phyloP scores from a whole-genome alignment of 768 basidiomycete species.

The Amanita exitialis region DNA sequence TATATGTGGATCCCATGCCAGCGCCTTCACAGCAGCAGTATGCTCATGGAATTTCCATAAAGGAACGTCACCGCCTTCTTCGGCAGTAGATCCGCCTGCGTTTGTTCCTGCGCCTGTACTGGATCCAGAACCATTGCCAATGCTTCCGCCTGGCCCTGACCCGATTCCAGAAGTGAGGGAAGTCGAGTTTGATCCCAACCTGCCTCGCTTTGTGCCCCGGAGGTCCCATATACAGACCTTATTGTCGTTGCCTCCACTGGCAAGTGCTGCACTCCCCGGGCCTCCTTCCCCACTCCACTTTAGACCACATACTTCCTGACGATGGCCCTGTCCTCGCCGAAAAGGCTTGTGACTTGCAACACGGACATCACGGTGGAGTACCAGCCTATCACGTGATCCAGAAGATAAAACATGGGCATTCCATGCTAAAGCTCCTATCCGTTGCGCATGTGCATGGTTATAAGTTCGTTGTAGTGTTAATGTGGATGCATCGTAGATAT shows the following conservation, averaged over 20 bases:
- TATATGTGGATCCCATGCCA: slow-evolving; percentile 97
- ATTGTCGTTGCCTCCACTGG: slow-evolving; percentile 97
- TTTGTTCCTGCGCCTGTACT: background rate
- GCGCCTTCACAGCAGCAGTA: slow-evolving; percentile 93
- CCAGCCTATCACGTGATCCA: slow-evolving; percentile 83
- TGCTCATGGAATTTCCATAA: slow-evolving; percentile 96
- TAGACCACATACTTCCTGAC: slow-evolving; percentile 94
- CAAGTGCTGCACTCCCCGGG: slow-evolving; percentile 45
- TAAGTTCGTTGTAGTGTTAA: slow-evolving; percentile 74
- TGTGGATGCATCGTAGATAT: slow-evolving; percentile 87
- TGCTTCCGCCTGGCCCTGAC: slow-evolving; percentile 10
- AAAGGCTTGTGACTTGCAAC: slow-evolving; percentile 57
- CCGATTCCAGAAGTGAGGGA: slow-evolving; percentile 3
- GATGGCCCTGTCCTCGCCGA: slow-evolving; percentile 61
- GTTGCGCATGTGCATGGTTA: slow-evolving; percentile 72
- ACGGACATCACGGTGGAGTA: slow-evolving; percentile 89
- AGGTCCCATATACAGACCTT: slow-evolving; percentile 98
- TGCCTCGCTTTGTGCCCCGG: slow-evolving; percentile 47
- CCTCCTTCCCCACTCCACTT: slow-evolving; percentile 69
- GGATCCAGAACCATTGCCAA: background rate
- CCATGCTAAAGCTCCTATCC: slow-evolving; percentile 94
- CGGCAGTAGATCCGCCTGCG: slow-evolving; percentile 12
- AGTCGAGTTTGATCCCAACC: slow-evolving; percentile 12
- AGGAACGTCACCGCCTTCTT: slow-evolving; percentile 45
- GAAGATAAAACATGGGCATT: slow-evolving; percentile 81